Evolutionary conservation across 371 early-diverging fungal species (phyloP).

Genomic region (Pancytospora philotis): DNA sequence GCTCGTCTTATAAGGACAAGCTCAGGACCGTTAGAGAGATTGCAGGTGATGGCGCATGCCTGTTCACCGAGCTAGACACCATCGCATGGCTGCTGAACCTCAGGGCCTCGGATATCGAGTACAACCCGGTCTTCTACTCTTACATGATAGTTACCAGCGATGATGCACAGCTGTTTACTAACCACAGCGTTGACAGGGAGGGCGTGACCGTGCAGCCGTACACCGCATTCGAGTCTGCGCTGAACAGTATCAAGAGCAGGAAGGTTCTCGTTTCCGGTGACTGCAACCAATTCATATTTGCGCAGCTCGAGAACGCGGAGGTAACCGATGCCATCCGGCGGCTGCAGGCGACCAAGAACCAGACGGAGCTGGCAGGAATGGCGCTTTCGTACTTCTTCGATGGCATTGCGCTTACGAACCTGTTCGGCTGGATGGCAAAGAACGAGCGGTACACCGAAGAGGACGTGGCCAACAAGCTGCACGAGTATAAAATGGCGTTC

Average conservation of each 20-base stretch:
- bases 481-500: constrained; percentile 62
- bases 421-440: constrained; percentile 82
- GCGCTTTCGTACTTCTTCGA: constrained; percentile 79
- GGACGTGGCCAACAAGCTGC: constrained; percentile 70
- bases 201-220: constrained; percentile 54
- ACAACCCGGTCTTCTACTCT: constrained; percentile 89
- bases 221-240: constrained; percentile 35
- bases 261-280: constrained; percentile 53
- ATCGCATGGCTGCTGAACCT: constrained; percentile 77
- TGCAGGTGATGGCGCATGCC: constrained; percentile 21
- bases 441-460: constrained; percentile 63
- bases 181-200: constrained; percentile 64
- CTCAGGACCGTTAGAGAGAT: constrained; percentile 23
- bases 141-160: constrained; percentile 69
- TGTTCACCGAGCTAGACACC: constrained; percentile 54
- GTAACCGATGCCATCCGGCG: constrained; percentile 21
- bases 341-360: constrained; percentile 65
- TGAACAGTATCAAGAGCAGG: constrained; percentile 3
- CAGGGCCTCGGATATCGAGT: constrained; percentile 86
- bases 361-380: constrained; percentile 77
- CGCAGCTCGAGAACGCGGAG: constrained; percentile 47
- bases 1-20: constrained; percentile 67
- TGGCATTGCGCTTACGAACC: constrained; percentile 73
- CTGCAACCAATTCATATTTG: constrained; percentile 62
- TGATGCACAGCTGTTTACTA: constrained; percentile 67